Base-by-base conservation (phyloP, 257 asterid species). In the Gentiana macrophylla region DNA sequence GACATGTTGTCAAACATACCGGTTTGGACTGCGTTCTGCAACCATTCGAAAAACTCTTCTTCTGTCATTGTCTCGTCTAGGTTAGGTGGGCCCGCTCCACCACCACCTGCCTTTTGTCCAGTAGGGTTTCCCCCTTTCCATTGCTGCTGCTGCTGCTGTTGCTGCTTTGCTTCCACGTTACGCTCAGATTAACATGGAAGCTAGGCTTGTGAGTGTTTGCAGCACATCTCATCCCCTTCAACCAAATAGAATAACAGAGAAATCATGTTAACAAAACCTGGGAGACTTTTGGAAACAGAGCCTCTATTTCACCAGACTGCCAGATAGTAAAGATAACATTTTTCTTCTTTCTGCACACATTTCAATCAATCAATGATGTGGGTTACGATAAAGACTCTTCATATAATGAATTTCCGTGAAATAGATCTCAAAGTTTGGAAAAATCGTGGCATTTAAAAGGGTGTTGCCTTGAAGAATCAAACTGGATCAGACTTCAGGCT, bases 211-310 rank as follows among this genome's bases (percentile, higher is more conserved):
- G 98, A 47, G 90, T 77, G 67, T 85, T 88, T 35, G 59, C 94
- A 0, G 83, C 79, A 56, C 95, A 85, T 65, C 94, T 83, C 98
- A 92, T 81, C 62, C 94, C 98, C 98, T 92, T 66, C 49, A 15
- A 62, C 43, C 7, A 15, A 15, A 15, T 38, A n/a, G 24, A 57
- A 10, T 10, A 41, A 41, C 8, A 41, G 46, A 41, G 9, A 5
- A 41, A 24, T 24, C 24, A 41, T 41, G 46, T 41, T 10, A 41
- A 41, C 46, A 5, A 41, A 41, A 41, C 3, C 9, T 1, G 6
- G 9, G 9, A 41, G 46, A 24, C 24, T 24, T 24, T 24, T 41
- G 46, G 9, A 41, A 1, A 5, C 5, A 41, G 9, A 41, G 6
- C 2, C 46, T 41, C 46, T 5, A 41, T 7, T 41, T 5, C 46